These are phyloP conservation scores for Aspergillus egyptiacus DNA, from an alignment of 495 filamentous ascomycete species.

Conservation along the genomic window DNA sequence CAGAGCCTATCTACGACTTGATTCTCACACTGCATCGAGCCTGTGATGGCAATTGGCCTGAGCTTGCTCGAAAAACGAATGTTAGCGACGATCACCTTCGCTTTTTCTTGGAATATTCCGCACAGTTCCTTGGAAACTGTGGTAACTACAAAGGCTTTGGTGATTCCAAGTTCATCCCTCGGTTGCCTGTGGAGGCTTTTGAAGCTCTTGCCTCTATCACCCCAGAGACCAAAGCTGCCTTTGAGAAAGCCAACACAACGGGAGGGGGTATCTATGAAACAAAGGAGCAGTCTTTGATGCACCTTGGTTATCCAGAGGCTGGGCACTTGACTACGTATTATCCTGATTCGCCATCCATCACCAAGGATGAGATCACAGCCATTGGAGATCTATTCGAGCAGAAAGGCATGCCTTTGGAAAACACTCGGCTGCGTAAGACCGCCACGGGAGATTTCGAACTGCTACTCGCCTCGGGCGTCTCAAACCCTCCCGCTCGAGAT, in stretches of 20 bases:
- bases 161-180: slow-evolving; percentile 89
- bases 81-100: slow-evolving; percentile 63
- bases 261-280: slow-evolving; percentile 68
- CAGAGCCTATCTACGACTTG: slow-evolving; percentile 85
- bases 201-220: slow-evolving; percentile 63
- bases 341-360: slow-evolving; percentile 78
- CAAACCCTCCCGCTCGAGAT: slow-evolving; percentile 50
- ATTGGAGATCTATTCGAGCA: slow-evolving; percentile 68
- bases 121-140: slow-evolving; percentile 81
- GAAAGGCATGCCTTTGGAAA: slow-evolving; percentile 72
- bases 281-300: slow-evolving; percentile 60
- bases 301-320: slow-evolving; percentile 75
- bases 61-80: slow-evolving; percentile 60
- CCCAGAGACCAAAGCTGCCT: slow-evolving; percentile 53
- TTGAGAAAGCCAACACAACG: slow-evolving; percentile 49
- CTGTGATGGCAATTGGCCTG: slow-evolving; percentile 73
- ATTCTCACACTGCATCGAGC: slow-evolving; percentile 71
- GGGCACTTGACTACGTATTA: slow-evolving; percentile 93
- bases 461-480: slow-evolving; percentile 70
- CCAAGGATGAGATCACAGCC: slow-evolving; percentile 72
- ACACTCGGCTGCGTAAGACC: slow-evolving; percentile 79
- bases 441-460: slow-evolving; percentile 67
- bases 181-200: slow-evolving; percentile 60
- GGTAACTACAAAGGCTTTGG: slow-evolving; percentile 98
- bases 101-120: slow-evolving; percentile 79